These are phyloP conservation scores for Tolypocladium tundrense DNA, from an alignment of 2,329 filamentous ascomycete species.

Conservation along the genomic window DNA sequence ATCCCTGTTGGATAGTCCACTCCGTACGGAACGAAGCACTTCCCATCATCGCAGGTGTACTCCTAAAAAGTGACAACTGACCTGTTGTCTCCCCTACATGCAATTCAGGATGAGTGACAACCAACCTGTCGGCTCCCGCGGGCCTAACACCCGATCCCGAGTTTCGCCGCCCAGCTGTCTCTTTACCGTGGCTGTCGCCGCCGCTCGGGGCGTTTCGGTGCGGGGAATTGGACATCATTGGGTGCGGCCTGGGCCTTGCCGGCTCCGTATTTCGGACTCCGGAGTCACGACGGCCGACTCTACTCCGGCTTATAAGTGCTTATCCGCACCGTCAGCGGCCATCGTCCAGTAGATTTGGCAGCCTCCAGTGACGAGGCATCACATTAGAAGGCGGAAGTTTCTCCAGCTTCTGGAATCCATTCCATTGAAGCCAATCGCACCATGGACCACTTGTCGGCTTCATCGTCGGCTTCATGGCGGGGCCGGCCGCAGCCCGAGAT, in stretches of 20 bases:
- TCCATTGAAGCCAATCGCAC: neutral
- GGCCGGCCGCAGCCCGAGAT: slow-evolving; percentile 2
- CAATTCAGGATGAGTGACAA: neutral
- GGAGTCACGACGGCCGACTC: neutral
- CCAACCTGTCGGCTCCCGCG: neutral
- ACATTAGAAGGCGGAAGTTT: neutral
- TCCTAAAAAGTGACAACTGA: neutral
- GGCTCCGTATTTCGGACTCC: neutral
- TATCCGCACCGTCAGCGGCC: neutral
- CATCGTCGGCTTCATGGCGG: neutral
- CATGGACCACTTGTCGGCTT: neutral
- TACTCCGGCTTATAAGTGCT: neutral
- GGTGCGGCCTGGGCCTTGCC: neutral
- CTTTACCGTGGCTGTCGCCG: neutral
- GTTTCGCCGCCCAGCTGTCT: neutral
- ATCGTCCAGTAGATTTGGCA: neutral
- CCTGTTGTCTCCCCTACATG: too few relatives aligned
- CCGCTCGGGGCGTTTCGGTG: neutral
- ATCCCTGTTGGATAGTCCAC: neutral
- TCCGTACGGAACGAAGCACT: neutral
- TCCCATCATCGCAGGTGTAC: too few relatives aligned
- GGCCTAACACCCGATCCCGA: neutral
- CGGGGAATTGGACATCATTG: neutral
- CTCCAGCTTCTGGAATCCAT: neutral
- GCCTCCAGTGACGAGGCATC: neutral